These are phyloP conservation scores for Aspergillus unguis DNA, from an alignment of 2,329 filamentous ascomycete species.

Conservation along the genomic window DNA sequence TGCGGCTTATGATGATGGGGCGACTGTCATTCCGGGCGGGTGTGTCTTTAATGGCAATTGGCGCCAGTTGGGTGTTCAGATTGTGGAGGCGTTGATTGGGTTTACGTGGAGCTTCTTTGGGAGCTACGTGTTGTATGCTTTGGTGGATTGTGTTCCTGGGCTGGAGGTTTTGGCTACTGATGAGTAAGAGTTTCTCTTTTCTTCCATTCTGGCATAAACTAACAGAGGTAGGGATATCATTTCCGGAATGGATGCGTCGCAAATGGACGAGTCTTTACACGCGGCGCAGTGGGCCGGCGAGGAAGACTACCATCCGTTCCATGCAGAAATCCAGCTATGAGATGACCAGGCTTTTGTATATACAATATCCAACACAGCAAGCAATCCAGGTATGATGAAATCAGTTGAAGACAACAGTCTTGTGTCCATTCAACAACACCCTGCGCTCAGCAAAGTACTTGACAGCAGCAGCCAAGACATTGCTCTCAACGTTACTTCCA, in stretches of 20 bases:
- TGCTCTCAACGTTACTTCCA: conserved; percentile 79
- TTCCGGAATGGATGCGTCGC: conserved; percentile 49
- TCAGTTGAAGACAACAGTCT: conserved; percentile 72
- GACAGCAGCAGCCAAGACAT: conserved; percentile 75
- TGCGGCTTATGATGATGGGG: conserved; percentile 50
- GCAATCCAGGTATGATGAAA: not conserved
- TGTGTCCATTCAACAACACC: conserved; percentile 73
- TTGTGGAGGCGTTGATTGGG: conserved; percentile 51
- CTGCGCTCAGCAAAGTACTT: conserved; percentile 79
- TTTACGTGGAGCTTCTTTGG: conserved; percentile 52
- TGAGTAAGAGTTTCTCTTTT: conserved; percentile 41
- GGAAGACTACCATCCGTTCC: conserved; percentile 26
- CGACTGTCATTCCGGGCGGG: conserved; percentile 48
- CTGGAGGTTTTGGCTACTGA: conserved; percentile 52
- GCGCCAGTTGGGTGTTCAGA: conserved; percentile 48
- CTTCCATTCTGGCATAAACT: not conserved
- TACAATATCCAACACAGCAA: conserved; percentile 3
- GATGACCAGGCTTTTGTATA: conserved; percentile 5
- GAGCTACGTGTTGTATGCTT: conserved; percentile 48
- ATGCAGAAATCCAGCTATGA: conserved; percentile 12
- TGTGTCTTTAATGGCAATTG: conserved; percentile 54
- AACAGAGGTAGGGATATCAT: conserved; percentile 37
- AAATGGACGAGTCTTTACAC: conserved; percentile 49
- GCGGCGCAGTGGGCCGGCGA: conserved; percentile 36
- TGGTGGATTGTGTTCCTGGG: conserved; percentile 53